Base-by-base conservation (phyloP, 345 rosid species). In the Populus davidiana region DNA sequence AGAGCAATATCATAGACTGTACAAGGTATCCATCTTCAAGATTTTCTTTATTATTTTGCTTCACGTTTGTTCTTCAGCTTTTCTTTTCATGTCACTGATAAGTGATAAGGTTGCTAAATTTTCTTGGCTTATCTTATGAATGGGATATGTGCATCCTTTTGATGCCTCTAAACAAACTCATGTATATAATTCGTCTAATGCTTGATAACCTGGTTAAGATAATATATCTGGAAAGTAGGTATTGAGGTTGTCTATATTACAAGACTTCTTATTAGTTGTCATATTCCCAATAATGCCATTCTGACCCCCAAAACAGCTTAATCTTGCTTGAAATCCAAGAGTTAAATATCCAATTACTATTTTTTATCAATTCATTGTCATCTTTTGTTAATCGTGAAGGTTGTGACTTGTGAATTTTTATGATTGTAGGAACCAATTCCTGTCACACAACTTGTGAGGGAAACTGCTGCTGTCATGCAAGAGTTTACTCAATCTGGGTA, bases 401-500 rank as follows among this genome's bases (percentile, higher is more conserved):
- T 38, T 52, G 65, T 36, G 72, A 50, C 27, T 20, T 50, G 25
- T 62, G 35, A 62, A 62, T 11, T 69, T 35, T 77, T 68, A 11
- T 65, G 25, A 10, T 72, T 78, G 31, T 84, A 95, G 99, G 99
- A 95, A 83, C 93, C 97, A 66, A 91, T 95, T 73, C 99, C 99
- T n/a, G 98, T 95, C 72, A 93, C 97, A 9, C 99, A 95, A 80
- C 95, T 95, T 72, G 99, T 95, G 62, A 89, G 99, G 88, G 99
- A 95, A 84, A 93, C 94, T 56, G 99, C 99, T 13, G 93, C 99
- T 83, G 99, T 95, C 71, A 95, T 95, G 99, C 99, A 95, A 81
- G 99, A 95, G 86, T 95, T 95, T 80, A 95, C 99, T 73, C 97
- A 91, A 72, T 94, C 98, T 62, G 98, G 98, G 98, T 94, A 29